Conservation (phyloP, 225 moss, liverwort and hornwort genomes). For the Pleurozium schreberi region DNA sequence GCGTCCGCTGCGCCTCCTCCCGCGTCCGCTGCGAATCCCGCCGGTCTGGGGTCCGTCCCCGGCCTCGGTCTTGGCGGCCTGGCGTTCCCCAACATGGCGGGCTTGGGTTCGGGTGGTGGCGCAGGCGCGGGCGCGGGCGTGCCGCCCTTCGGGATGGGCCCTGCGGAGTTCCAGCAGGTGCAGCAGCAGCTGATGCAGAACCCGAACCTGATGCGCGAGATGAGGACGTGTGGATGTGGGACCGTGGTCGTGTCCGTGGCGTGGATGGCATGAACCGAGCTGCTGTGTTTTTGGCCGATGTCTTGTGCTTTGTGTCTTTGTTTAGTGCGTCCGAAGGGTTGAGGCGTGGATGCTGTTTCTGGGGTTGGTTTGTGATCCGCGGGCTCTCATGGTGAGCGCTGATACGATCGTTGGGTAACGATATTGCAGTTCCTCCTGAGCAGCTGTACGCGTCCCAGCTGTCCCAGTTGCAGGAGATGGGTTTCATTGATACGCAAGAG, state of each 20-base stretch:
- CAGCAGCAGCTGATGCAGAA: constrained; percentile 99
- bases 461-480: constrained; percentile 96
- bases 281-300: neutral
- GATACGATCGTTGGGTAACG: neutral
- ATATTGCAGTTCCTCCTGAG: constrained; percentile 60
- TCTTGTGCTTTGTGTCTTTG: neutral
- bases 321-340: neutral
- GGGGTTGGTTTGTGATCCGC: neutral
- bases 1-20: constrained; percentile 19
- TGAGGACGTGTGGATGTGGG: constrained; percentile 17
- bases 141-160: constrained; percentile 71
- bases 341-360: neutral
- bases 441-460: constrained; percentile 90
- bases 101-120: constrained; percentile 14
- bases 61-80: constrained; percentile 62
- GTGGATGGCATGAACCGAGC: neutral
- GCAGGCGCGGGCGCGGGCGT: constrained; percentile 8
- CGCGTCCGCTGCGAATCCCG: constrained; percentile 11
- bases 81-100: constrained; percentile 56
- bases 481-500: constrained; percentile 83
- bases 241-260: neutral
- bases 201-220: constrained; percentile 93
- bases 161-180: constrained; percentile 94
- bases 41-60: constrained; percentile 43
- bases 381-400: neutral